phyloP scores from a whole-genome alignment of 1,284 basidiomycete species.

The Agroathelia rolfsii region DNA sequence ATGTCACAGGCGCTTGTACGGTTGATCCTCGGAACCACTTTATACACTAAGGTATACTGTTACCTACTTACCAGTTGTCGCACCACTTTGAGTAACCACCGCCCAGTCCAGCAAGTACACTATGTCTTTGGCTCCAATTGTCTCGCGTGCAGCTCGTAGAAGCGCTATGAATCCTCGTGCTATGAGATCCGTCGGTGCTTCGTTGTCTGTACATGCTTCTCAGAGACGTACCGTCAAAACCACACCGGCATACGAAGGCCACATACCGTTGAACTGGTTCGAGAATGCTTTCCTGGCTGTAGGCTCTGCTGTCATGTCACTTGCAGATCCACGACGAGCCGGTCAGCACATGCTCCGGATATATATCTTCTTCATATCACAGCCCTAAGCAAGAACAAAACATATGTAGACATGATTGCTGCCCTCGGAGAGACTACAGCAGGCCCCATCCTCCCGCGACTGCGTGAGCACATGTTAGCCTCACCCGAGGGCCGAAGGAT shows the following conservation, averaged over 20 bases:
- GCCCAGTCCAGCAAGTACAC: too few species aligned
- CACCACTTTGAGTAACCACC: too few species aligned
- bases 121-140: too few species aligned
- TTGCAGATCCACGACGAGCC: slow-evolving; percentile 76
- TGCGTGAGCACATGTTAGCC: slow-evolving; percentile 75
- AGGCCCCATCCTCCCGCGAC: slow-evolving; percentile 66
- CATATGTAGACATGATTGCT: slow-evolving; percentile 77
- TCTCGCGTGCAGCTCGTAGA: too few species aligned
- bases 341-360: slow-evolving; percentile 41
- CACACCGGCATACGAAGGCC: slow-evolving; percentile 57
- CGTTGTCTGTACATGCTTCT: too few species aligned
- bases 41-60: too few species aligned
- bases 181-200: too few species aligned
- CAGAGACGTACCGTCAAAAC: slow-evolving; percentile 23
- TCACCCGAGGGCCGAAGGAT: slow-evolving; percentile 77
- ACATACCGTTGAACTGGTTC: slow-evolving; percentile 73
- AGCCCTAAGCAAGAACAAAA: slow-evolving; percentile 5
- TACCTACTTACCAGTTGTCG: too few species aligned
- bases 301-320: slow-evolving; percentile 79
- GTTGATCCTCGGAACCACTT: too few species aligned
- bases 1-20: too few species aligned
- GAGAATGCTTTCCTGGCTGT: slow-evolving; percentile 81
- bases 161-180: too few species aligned
- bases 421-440: slow-evolving; percentile 87
- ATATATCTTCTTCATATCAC: slow-evolving; percentile 8